Conservation (phyloP, 2,329 filamentous ascomycete species). For the Paecilomyces niveus region DNA sequence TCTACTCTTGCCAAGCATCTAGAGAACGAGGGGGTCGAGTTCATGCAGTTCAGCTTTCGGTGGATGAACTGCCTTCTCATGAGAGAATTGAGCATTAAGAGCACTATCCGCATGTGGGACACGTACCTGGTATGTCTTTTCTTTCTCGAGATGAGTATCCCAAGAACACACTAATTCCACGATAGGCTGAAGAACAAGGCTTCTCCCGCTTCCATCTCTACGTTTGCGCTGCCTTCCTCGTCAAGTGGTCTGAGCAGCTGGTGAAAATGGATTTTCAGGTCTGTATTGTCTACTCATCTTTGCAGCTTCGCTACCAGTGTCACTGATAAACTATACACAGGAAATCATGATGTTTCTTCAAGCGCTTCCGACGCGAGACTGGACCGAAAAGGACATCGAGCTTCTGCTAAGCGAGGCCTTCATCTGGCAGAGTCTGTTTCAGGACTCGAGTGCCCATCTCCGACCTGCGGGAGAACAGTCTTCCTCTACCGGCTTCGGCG, state of each 20-base stretch:
- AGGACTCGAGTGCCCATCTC: slow-evolving; percentile 86
- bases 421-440: slow-evolving; percentile 97
- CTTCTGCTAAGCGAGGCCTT: slow-evolving; percentile 91
- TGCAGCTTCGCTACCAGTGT: neutral
- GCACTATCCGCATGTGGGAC: slow-evolving; percentile 99
- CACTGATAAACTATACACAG: slow-evolving; percentile 38
- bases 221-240: slow-evolving; percentile 93
- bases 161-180: slow-evolving; percentile 13
- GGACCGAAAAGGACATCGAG: slow-evolving; percentile 98
- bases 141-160: neutral
- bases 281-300: slow-evolving; percentile 8
- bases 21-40: slow-evolving; percentile 86
- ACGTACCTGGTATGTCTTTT: slow-evolving; percentile 72
- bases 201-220: slow-evolving; percentile 98
- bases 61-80: slow-evolving; percentile 99
- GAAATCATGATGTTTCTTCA: slow-evolving; percentile 99
- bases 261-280: slow-evolving; percentile 88
- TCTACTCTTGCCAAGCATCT: slow-evolving; percentile 76
- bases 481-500: slow-evolving; percentile 7
- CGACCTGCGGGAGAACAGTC: slow-evolving; percentile 28
- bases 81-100: slow-evolving; percentile 93
- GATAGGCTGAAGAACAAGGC: slow-evolving; percentile 90
- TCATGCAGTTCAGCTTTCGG: slow-evolving; percentile 97
- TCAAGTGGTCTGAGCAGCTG: slow-evolving; percentile 95
- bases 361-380: slow-evolving; percentile 80